These are phyloP conservation scores for Hypoxylon sp. DNA, from an alignment of 2,329 filamentous ascomycete genomes.

Conservation along the genomic window DNA sequence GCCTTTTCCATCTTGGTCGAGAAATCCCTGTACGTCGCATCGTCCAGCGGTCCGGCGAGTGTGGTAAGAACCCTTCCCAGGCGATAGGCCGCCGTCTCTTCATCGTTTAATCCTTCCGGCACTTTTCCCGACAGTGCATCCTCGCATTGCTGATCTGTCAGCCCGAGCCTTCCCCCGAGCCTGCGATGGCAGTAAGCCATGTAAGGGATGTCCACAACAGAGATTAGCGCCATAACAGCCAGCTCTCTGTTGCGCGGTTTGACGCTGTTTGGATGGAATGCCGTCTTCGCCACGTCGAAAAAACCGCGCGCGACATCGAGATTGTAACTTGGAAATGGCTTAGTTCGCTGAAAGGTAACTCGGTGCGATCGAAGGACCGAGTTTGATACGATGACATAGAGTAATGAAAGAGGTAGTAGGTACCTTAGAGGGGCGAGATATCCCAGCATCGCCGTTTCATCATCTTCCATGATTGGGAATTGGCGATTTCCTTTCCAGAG, in stretches of 20 bases:
- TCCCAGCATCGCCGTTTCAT: not conserved
- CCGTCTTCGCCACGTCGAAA: slow-evolving; percentile 2
- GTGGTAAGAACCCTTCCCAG: slow-evolving; percentile 20
- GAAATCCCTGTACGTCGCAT: slow-evolving; percentile 22
- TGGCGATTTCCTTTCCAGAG: not conserved
- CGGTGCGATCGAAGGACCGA: too few species aligned
- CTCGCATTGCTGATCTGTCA: slow-evolving; percentile 29
- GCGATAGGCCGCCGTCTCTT: slow-evolving; percentile 30
- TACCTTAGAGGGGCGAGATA: slow-evolving; percentile 3
- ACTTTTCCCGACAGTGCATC: slow-evolving; percentile 18
- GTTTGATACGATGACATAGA: not conserved
- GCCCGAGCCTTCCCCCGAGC: slow-evolving; percentile 9
- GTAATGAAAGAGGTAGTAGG: not conserved
- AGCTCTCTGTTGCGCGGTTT: slow-evolving; percentile 32
- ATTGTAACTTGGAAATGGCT: too few species aligned
- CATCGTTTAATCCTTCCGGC: slow-evolving; percentile 26
- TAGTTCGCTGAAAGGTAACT: too few species aligned
- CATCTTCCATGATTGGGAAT: not conserved
- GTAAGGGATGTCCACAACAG: slow-evolving; percentile 27
- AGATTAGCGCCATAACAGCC: slow-evolving; percentile 21
- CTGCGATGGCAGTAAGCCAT: slow-evolving; percentile 29
- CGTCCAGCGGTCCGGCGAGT: slow-evolving; percentile 23
- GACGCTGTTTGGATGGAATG: slow-evolving; percentile 6
- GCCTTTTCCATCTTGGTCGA: slow-evolving; percentile 24
- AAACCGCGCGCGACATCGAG: not conserved